Evolutionary conservation across 148 eudicot genomes (phyloP), one percentile per base, ranked within the genome.

Genomic region (Nepenthes mirabilis): DNA sequence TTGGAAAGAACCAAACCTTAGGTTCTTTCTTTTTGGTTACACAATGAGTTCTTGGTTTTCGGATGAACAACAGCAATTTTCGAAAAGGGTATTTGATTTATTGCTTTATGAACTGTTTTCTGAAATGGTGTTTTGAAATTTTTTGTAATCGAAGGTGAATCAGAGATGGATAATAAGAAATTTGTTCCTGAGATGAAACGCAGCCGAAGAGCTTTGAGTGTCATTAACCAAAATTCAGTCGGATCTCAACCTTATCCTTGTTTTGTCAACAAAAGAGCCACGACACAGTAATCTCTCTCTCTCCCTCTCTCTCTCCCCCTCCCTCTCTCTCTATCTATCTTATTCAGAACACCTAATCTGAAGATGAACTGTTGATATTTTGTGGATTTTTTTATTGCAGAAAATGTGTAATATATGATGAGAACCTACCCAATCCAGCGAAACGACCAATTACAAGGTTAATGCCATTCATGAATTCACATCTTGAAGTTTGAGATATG

Each of bases 171-270:
- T 52, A 54, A 36, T 47, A 66, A 81, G 68, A 78, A 82, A 68
- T 66, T 77, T 51, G 71, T 6, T n/a, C n/a, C 68, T 9, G 90
- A 82, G 65, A 70, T 64, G 6, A 79, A 75, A 55, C 60, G 79
- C 40, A 73, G 75, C 8, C 62, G 96, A 68, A 82, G 88, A 75
- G 84, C 83, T 36, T 69, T 88, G 58, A 37, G 86, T 60, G 71
- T 70, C 64, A 82, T 85, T 58, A 77, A 79, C 51, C 84, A 82
- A 67, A 88, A 83, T 43, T 43, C 76, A 49, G 77, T 45, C 23
- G 87, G 77, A 65, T 73, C 76, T 70, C 77, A 74, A 34, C 58
- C 66, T 14, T 72, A 72, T 49, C 75, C 78, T 63, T 65, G 74
- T 69, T 68, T 72, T 55, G 73, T 67, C 60, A 76, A 66, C 79